Percentiles rank a stretch among this genome's conserved stretches.
phyloP scores from a whole-genome alignment of 306 rosid genomes.

The Sicyos baderoa region DNA sequence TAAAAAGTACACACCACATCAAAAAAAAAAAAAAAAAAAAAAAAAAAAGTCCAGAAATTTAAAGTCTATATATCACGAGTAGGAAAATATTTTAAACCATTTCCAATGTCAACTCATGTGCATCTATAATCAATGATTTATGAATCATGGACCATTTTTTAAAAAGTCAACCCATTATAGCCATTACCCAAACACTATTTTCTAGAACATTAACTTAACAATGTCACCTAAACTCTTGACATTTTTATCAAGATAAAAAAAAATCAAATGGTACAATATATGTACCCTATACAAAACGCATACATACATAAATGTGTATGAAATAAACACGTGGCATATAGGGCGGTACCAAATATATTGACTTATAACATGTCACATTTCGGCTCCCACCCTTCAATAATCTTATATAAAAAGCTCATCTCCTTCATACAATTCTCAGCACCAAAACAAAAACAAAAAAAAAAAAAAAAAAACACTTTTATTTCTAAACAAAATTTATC shows the following conservation, averaged over 20 bases:
- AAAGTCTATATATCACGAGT: too few species aligned
- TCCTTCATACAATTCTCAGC: slow-evolving; percentile 20
- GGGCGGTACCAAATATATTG: slow-evolving; percentile 94
- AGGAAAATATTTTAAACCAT: too few species aligned
- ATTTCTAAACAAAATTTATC: too few species aligned
- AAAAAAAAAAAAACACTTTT: too few species aligned
- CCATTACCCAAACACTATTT: background rate
- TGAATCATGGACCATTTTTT: background rate
- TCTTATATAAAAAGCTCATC: slow-evolving; percentile 30
- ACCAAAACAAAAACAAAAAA: too few species aligned
- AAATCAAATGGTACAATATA: background rate
- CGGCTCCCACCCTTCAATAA: background rate
- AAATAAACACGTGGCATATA: slow-evolving; percentile 29
- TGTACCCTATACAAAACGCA: background rate
- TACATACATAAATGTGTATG: background rate
- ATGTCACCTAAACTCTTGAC: background rate
- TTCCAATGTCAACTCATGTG: too few species aligned
- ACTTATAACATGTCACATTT: slow-evolving; percentile 37
- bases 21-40: too few species aligned
- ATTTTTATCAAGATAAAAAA: background rate
- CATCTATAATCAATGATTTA: background rate
- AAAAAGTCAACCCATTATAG: slow-evolving; percentile 1
- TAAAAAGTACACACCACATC: too few species aligned
- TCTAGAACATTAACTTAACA: background rate
- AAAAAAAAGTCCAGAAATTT: too few species aligned